Evolutionary conservation across 2,329 filamentous ascomycete species (phyloP).

Genomic region (Trichophaea hybrida): DNA sequence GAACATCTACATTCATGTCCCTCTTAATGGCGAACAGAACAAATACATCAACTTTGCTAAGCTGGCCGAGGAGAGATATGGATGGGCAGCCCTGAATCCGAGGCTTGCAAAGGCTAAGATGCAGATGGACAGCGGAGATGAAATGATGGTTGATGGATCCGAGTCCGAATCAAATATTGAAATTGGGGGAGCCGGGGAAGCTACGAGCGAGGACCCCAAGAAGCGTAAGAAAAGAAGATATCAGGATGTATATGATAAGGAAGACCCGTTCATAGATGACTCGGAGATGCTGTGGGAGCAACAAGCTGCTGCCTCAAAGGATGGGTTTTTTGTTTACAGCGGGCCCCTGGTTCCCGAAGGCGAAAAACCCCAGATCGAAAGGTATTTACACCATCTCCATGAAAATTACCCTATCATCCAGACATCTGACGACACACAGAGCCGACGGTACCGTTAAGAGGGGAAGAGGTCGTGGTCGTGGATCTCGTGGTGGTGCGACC

Average conservation of each 20-base stretch:
- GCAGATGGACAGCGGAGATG: slow-evolving; percentile 65
- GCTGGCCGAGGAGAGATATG: slow-evolving; percentile 83
- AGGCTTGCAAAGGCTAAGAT: slow-evolving; percentile 78
- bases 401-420: background rate
- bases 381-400: slow-evolving; percentile 34
- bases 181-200: slow-evolving; percentile 38
- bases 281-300: slow-evolving; percentile 92
- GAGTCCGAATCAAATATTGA: slow-evolving; percentile 76
- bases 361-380: slow-evolving; percentile 55
- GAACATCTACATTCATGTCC: slow-evolving; percentile 72
- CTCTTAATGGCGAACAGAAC: slow-evolving; percentile 66
- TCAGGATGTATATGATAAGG: slow-evolving; percentile 70
- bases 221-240: slow-evolving; percentile 59
- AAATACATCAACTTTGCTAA: slow-evolving; percentile 92
- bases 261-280: slow-evolving; percentile 79
- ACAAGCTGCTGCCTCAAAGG: slow-evolving; percentile 80
- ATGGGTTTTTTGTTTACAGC: slow-evolving; percentile 96
- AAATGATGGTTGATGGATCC: slow-evolving; percentile 67
- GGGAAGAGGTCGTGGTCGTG: slow-evolving; percentile 40
- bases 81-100: slow-evolving; percentile 85
- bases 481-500: slow-evolving; percentile 32
- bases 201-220: slow-evolving; percentile 45
- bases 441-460: slow-evolving; percentile 60
- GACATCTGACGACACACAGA: slow-evolving; percentile 33
- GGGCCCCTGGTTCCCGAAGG: slow-evolving; percentile 79